Percentiles rank a stretch among this genome's conserved stretches.
These are phyloP conservation scores for Nothophaeocryptopus gaeumannii DNA, from an alignment of 2,329 filamentous ascomycete genomes.

Conservation along the genomic window DNA sequence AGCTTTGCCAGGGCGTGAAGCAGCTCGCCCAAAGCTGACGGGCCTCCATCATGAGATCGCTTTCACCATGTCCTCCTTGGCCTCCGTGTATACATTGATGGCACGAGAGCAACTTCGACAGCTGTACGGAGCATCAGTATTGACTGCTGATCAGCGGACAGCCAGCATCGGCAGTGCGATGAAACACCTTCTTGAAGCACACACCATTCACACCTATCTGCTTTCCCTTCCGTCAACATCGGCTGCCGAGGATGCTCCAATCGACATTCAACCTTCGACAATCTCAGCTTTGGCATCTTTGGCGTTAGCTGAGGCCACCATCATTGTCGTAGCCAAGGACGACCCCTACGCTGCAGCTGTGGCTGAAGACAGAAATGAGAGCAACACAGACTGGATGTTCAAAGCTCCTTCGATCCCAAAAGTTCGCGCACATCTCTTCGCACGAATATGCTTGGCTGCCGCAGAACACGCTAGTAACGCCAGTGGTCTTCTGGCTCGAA, in stretches of 20 bases:
- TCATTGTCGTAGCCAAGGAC: constrained; percentile 87
- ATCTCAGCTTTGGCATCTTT: constrained; percentile 54
- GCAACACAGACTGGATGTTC: constrained; percentile 96
- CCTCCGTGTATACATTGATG: constrained; percentile 68
- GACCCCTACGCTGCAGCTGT: constrained; percentile 86
- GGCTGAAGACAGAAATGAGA: constrained; percentile 75
- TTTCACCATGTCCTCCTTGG: constrained; percentile 75
- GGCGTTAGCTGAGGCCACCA: constrained; percentile 80
- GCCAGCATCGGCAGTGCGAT: constrained; percentile 71
- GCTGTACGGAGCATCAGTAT: constrained; percentile 65
- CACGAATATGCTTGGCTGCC: constrained; percentile 80
- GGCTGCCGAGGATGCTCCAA: constrained; percentile 42
- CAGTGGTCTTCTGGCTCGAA: constrained; percentile 47
- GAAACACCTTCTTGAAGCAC: constrained; percentile 72
- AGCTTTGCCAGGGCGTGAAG: constrained; percentile 63
- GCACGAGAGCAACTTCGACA: constrained; percentile 71
- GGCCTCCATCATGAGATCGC: constrained; percentile 80
- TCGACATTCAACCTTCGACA: constrained; percentile 45
- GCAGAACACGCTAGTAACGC: constrained; percentile 83
- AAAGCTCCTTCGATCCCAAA: constrained; percentile 82
- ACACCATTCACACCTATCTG: constrained; percentile 73
- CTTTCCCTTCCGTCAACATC: constrained; percentile 47
- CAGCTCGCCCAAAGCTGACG: constrained; percentile 64
- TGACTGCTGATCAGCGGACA: constrained; percentile 64
- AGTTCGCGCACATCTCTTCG: constrained; percentile 83